Percentiles rank a stretch among this genome's conserved stretches.
These are phyloP conservation scores for Haplosporangium sp. DNA, from an alignment of 371 early-diverging fungal species.

Conservation along the genomic window DNA sequence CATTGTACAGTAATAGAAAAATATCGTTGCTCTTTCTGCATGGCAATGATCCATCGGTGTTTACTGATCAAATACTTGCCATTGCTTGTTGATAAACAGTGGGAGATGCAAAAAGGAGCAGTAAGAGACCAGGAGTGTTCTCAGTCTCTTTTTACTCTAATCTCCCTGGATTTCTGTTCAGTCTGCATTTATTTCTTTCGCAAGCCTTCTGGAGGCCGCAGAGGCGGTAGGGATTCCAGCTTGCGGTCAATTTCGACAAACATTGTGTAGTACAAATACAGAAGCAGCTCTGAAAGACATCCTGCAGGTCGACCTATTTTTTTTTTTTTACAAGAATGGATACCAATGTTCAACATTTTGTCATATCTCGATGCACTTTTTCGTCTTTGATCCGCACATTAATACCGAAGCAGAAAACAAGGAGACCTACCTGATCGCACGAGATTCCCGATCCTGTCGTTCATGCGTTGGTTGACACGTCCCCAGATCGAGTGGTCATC, in stretches of 20 bases:
- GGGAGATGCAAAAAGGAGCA: too few relatives aligned
- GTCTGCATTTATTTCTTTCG: background rate
- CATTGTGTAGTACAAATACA: slow-evolving; percentile 21
- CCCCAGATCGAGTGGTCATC: slow-evolving; percentile 51
- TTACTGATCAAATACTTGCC: too few relatives aligned
- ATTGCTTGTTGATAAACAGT: too few relatives aligned
- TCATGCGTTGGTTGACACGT: slow-evolving; percentile 22
- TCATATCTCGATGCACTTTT: too few relatives aligned
- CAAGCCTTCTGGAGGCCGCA: slow-evolving; percentile 9
- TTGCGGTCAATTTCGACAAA: slow-evolving; percentile 36
- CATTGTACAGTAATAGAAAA: background rate
- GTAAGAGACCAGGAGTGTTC: too few relatives aligned
- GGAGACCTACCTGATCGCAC: slow-evolving; percentile 35
- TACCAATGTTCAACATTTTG: background rate
- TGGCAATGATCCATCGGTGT: too few relatives aligned
- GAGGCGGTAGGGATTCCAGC: slow-evolving; percentile 16
- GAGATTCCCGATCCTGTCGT: slow-evolving; percentile 34
- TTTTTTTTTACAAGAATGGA: background rate
- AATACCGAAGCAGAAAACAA: too few relatives aligned
- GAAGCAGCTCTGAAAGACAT: slow-evolving; percentile 31
- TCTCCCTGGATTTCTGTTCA: too few relatives aligned
- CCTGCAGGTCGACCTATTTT: slow-evolving; percentile 12
- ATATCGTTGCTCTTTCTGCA: too few relatives aligned
- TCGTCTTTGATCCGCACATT: too few relatives aligned
- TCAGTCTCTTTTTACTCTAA: too few relatives aligned